Evolutionary conservation across 495 filamentous ascomycete genomes (phyloP), one percentile per base, ranked within the genome.

Genomic region (Penicillium dipodomyicola): DNA sequence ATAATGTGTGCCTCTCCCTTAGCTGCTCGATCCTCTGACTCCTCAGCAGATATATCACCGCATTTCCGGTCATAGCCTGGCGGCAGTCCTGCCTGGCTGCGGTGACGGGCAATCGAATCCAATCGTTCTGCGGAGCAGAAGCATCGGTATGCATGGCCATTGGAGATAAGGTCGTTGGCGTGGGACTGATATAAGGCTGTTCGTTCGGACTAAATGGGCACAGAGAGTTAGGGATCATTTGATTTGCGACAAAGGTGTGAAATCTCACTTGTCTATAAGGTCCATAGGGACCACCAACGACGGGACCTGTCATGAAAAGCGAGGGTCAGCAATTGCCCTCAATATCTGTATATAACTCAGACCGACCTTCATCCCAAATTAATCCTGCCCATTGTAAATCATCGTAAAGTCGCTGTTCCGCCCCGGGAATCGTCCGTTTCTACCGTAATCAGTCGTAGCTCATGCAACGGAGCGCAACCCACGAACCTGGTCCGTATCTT

Each of bases 401-500:
- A 46, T 87, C 75, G 62, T 82, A 87, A 2, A 98, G 71, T 56
- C 82, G 80, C 57, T 85, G 66, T 70, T 96, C 91, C 4, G 95
- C 91, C 59, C 83, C 90, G 2, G 78, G 73, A 25, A 97, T 85
- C 14, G 87, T 89, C 60, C 89, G 80, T 84, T 85, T 90, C 88
- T 91, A 68, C 47, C 45, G 20, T 44, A 33, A 60, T 82, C 64
- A 80, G 75, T 67, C 40, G 40, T 23, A 7, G 42, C 46, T 35
- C n/a, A 5, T 19, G 30, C 32, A 23, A 22, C 9, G 15, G 48
- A 25, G 19, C 14, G 17, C 30, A 40, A 49, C 35, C 29, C 17
- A 41, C 56, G 44, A 65, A 96, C 92, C 82, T 90, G 86, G 75
- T 98, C 94, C 35, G 94, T 98, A 67, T 98, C 94, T 77, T 98